phyloP scores from a whole-genome alignment of 2,329 filamentous ascomycete genomes.

The Alternaria novae-zelandiae region DNA sequence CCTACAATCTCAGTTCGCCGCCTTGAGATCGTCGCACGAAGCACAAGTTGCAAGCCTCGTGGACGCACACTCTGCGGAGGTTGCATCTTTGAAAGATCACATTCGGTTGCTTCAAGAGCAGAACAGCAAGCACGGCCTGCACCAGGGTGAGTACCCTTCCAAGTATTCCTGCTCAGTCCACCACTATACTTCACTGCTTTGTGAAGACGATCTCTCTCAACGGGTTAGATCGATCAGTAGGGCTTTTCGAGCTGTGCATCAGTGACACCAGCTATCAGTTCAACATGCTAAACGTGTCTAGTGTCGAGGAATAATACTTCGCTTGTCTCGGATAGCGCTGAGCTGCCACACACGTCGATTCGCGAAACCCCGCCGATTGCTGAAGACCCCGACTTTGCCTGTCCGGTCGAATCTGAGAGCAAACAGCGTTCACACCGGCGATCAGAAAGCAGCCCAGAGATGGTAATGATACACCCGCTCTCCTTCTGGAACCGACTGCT shows the following conservation, averaged over 20 bases:
- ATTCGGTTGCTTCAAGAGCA: slow-evolving; percentile 48
- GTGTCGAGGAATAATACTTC: slow-evolving; percentile 38
- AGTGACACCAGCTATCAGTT: slow-evolving; percentile 13
- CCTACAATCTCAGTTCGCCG: slow-evolving; percentile 45
- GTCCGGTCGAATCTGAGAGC: slow-evolving; percentile 31
- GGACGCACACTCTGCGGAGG: slow-evolving; percentile 49
- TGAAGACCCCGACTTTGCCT: slow-evolving; percentile 27
- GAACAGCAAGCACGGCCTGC: slow-evolving; percentile 25
- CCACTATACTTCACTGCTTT: slow-evolving; percentile 2
- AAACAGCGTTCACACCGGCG: slow-evolving; percentile 32
- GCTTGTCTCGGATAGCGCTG: slow-evolving; percentile 33
- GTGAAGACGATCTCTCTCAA: background rate
- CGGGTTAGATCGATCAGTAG: background rate
- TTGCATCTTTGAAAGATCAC: slow-evolving; percentile 49
- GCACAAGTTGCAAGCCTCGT: slow-evolving; percentile 46
- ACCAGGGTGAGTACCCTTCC: slow-evolving; percentile 34
- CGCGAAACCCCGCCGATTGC: slow-evolving; percentile 25
- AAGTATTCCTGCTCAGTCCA: background rate
- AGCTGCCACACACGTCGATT: slow-evolving; percentile 27
- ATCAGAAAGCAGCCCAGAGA: slow-evolving; percentile 36
- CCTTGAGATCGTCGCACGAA: slow-evolving; percentile 49
- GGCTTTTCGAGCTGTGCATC: slow-evolving; percentile 3
- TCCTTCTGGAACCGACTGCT: background rate
- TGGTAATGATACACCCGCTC: slow-evolving; percentile 11
- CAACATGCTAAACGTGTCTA: slow-evolving; percentile 26